These are phyloP conservation scores for Mitragyna speciosa DNA, from an alignment of 257 asterid genomes.

Conservation along the genomic window DNA sequence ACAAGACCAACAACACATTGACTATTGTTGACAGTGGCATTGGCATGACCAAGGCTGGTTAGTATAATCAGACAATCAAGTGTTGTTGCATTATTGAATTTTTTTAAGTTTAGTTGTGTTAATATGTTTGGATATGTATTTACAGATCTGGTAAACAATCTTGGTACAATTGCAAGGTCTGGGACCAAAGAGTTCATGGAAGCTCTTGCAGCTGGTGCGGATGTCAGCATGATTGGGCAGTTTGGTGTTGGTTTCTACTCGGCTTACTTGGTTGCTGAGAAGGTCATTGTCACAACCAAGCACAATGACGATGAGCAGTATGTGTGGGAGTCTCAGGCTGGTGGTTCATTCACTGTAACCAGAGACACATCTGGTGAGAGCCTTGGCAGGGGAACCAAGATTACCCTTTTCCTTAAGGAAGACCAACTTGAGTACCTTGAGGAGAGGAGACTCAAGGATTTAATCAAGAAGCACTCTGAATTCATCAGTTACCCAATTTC, in stretches of 20 bases:
- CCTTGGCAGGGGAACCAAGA: constrained; percentile 63
- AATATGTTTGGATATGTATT: neutral
- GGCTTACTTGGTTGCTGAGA: constrained; percentile 57
- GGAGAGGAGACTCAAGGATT: constrained; percentile 58
- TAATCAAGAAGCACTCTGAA: constrained; percentile 59
- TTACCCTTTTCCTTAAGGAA: constrained; percentile 51
- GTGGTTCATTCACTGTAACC: constrained; percentile 59
- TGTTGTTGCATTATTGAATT: too few relatives aligned
- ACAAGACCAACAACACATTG: constrained; percentile 48
- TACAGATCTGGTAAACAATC: constrained; percentile 57
- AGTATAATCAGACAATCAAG: neutral
- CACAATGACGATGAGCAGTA: constrained; percentile 66
- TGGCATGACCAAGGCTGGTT: constrained; percentile 69
- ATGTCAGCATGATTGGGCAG: constrained; percentile 67
- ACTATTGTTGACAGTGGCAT: constrained; percentile 55
- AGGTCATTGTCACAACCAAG: constrained; percentile 52
- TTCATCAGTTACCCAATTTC: constrained; percentile 60
- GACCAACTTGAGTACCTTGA: constrained; percentile 64
- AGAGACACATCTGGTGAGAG: constrained; percentile 49
- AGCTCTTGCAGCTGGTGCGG: constrained; percentile 65
- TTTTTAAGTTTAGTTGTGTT: neutral
- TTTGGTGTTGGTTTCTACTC: constrained; percentile 70
- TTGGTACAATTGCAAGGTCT: constrained; percentile 63
- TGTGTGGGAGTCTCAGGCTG: constrained; percentile 66
- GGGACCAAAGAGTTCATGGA: constrained; percentile 72